A percentile compares a stretch with the other conserved stretches of the same genome.
phyloP scores from a whole-genome alignment of 1,284 basidiomycete species.

The Ceratobasidium sp. region DNA sequence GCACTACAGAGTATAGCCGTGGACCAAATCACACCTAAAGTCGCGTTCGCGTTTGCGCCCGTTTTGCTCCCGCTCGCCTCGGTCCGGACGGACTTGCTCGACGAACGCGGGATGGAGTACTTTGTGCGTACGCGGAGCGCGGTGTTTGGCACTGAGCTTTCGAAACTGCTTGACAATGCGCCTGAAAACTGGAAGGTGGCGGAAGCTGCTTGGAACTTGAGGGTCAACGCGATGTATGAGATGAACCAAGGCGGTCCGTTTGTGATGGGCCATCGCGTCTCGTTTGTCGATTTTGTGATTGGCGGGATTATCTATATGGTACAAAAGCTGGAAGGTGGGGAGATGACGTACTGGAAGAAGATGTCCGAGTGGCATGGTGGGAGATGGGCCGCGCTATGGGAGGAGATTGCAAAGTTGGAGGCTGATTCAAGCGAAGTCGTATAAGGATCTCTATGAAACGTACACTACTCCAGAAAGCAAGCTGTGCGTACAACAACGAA shows the following conservation, averaged over 20 bases:
- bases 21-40: background rate
- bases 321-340: constrained; percentile 26
- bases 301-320: background rate
- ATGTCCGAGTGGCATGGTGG: constrained; percentile 12
- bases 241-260: constrained; percentile 31
- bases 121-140: constrained; percentile 26
- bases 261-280: constrained; percentile 26
- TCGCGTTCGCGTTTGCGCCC: background rate
- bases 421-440: constrained; percentile 27
- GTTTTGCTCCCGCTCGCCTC: background rate
- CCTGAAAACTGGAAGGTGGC: background rate
- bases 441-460: background rate
- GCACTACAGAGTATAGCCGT: constrained; percentile 42
- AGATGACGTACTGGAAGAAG: background rate
- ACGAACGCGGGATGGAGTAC: constrained; percentile 45
- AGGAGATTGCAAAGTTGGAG: constrained; percentile 16
- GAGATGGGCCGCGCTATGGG: constrained; percentile 3
- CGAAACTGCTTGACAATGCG: constrained; percentile 7
- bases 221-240: background rate
- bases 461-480: background rate
- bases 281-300: constrained; percentile 44
- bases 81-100: constrained; percentile 44
- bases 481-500: constrained; percentile 1
- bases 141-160: constrained; percentile 24
- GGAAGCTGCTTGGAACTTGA: constrained; percentile 7